phyloP scores from a whole-genome alignment of 179 eudicot genomes.

The Beta lomatogona region DNA sequence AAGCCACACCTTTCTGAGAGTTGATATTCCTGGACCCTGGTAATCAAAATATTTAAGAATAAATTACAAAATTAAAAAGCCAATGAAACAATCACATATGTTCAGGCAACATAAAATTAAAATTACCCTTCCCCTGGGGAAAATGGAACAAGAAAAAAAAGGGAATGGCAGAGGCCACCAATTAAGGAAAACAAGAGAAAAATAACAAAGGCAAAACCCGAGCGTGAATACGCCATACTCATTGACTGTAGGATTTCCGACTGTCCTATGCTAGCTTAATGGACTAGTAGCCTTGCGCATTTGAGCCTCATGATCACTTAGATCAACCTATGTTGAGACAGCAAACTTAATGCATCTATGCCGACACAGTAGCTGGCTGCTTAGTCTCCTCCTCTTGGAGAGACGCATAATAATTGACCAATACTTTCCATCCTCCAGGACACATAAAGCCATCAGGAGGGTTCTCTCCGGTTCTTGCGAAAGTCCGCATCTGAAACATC shows the following conservation, averaged over 20 bases:
- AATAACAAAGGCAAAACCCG: not conserved
- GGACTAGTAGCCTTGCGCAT: constrained; percentile 5
- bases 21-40: too few relatives aligned
- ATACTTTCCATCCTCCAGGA: constrained; percentile 80
- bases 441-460: constrained; percentile 97
- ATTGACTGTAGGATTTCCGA: not conserved
- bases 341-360: constrained; percentile 25
- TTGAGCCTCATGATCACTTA: not conserved
- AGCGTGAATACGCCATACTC: not conserved
- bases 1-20: too few relatives aligned
- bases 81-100: not conserved
- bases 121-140: not conserved
- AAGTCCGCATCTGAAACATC: constrained; percentile 71
- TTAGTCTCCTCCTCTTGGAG: constrained; percentile 62
- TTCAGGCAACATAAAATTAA: not conserved
- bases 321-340: not conserved
- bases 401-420: constrained; percentile 66
- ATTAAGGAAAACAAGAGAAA: not conserved
- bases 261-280: constrained; percentile 4
- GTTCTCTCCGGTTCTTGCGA: constrained; percentile 75
- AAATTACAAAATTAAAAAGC: not conserved
- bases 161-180: not conserved
- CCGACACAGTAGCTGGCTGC: constrained; percentile 46
- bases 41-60: not conserved
- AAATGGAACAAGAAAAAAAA: not conserved